phyloP scores from a whole-genome alignment of 1,284 basidiomycete species.

The Xerocomus minutiporus region DNA sequence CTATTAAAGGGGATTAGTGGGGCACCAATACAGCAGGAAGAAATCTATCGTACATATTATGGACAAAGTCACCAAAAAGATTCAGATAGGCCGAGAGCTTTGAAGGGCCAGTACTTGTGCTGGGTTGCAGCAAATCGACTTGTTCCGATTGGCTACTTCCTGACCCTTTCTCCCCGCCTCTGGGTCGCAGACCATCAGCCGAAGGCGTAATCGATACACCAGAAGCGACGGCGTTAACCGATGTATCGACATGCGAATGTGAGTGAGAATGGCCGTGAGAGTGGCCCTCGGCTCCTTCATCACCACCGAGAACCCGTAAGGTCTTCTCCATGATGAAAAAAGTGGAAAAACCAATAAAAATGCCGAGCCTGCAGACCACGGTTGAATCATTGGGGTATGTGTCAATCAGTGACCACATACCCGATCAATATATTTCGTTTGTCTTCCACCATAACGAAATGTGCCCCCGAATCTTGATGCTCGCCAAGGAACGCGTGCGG shows the following conservation, averaged over 20 bases:
- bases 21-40: conserved; percentile 13
- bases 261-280: conserved; percentile 57
- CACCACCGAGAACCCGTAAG: conserved; percentile 70
- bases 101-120: conserved; percentile 49
- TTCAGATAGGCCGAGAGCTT: conserved; percentile 87
- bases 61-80: conserved; percentile 86
- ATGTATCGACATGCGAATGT: conserved; percentile 35
- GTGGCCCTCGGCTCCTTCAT: conserved; percentile 47
- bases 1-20: conserved; percentile 36
- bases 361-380: conserved; percentile 53
- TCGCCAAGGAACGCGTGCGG: conserved; percentile 90
- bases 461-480: conserved; percentile 61
- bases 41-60: conserved; percentile 63
- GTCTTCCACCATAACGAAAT: conserved; percentile 80
- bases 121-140: conserved; percentile 24
- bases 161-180: conserved; percentile 27
- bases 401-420: conserved; percentile 36
- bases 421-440: conserved; percentile 86
- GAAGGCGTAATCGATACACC: conserved; percentile 31
- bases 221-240: conserved; percentile 29
- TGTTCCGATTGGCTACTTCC: conserved; percentile 17
- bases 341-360: conserved; percentile 79
- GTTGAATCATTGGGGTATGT: conserved; percentile 10
- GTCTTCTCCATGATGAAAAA: conserved; percentile 92
- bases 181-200: conserved; percentile 33